Evolutionary conservation across 2,329 filamentous ascomycete genomes (phyloP), one percentile per base, ranked within the genome.

Genomic region (Fusarium illudens): DNA sequence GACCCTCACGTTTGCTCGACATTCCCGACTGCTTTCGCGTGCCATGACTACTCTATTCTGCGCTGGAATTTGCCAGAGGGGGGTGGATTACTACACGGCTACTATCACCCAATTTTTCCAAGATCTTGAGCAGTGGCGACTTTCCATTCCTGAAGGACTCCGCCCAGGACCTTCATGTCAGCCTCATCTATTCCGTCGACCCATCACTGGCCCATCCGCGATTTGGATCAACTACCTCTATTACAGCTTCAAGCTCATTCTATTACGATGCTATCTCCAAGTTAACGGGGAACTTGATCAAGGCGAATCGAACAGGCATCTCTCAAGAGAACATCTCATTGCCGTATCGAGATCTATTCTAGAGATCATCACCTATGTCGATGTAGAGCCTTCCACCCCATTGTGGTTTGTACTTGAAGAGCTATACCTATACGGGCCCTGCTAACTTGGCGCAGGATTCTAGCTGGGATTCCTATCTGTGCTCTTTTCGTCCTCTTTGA

Each of bases 401-500:
- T 33, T 72, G n/a, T 72, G 65, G 70, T 72, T 4, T 39, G 59
- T 22, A 34, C 15, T n/a, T 2, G 6, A 1, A 3, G 2, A 3
- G 1, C 25, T 8, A 0, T 10, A n/a, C n/a, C n/a, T n/a, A 8
- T 5, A n/a, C 15, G 19, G 7, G 1, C n/a, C 6, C 2, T 25
- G 10, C 20, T 51, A 25, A 51, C 48, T 12, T 6, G 19, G 17
- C 6, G 2, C n/a, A 72, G 70, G 70, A 61, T 72, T 4, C 29
- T 72, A 2, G 70, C 65, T 10, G 70, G 59, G 0, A 71, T 72
- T 2, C 70, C 70, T 1, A 30, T 72, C 4, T 62, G 64, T 4
- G 70, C 70, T 4, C 55, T 71, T 0, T 72, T 72, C 11, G 60
- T 72, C 15, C 51, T 72, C 4, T 72, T 72, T 4, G 70, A 72